Evolutionary conservation across 768 basidiomycete genomes (phyloP).

Genomic region (Candolleomyces eurysporus): DNA sequence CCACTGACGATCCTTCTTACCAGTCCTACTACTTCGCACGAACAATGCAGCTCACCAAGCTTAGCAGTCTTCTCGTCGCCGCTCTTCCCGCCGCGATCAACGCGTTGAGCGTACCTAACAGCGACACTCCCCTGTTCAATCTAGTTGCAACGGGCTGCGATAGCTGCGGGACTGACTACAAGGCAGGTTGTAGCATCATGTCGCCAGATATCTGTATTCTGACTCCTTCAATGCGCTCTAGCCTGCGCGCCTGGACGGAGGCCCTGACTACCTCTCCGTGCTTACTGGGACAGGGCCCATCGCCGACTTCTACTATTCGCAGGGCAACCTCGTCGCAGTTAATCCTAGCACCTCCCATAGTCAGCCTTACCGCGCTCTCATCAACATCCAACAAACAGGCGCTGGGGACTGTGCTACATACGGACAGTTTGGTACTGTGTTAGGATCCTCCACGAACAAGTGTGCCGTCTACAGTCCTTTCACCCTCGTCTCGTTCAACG

Average conservation of each 20-base stretch:
- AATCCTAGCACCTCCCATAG: neutral
- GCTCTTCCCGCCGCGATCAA: too few species aligned
- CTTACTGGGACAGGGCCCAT: constrained; percentile 19
- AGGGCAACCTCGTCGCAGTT: constrained; percentile 19
- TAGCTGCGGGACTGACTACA: too few species aligned
- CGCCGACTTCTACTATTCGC: constrained; percentile 31
- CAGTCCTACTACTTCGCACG: too few species aligned
- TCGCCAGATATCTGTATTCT: too few species aligned
- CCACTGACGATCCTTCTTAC: too few species aligned
- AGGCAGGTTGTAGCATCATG: too few species aligned
- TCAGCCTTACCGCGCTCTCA: neutral
- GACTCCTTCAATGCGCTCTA: neutral
- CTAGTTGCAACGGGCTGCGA: too few species aligned
- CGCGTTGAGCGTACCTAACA: too few species aligned
- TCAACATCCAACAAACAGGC: neutral
- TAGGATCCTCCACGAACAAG: constrained; percentile 28
- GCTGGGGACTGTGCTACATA: constrained; percentile 19
- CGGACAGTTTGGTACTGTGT: constrained; percentile 25
- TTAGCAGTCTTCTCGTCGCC: too few species aligned
- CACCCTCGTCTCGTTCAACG: constrained; percentile 23
- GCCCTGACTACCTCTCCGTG: constrained; percentile 10
- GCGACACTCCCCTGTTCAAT: too few species aligned
- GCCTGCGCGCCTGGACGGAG: constrained; percentile 25
- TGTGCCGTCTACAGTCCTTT: constrained; percentile 27
- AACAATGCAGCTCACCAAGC: too few species aligned